These are phyloP conservation scores for Mycena polygramma DNA, from an alignment of 768 basidiomycete species.

Conservation along the genomic window DNA sequence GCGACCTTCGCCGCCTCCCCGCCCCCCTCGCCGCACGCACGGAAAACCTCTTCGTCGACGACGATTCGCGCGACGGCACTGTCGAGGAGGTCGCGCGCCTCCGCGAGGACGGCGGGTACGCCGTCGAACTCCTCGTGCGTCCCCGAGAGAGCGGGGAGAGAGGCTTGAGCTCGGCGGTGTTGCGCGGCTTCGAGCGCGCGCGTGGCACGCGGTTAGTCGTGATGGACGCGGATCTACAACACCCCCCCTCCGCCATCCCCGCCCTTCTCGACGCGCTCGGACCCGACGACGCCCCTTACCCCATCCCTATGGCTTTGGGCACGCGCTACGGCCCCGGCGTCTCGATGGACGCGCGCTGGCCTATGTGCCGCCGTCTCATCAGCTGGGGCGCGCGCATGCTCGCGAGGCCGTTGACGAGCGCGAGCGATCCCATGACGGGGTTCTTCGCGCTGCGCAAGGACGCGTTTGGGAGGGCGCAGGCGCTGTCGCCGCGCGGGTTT, in stretches of 20 bases:
- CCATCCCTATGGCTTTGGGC: slow-evolving; percentile 20
- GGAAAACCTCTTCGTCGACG: slow-evolving; percentile 15
- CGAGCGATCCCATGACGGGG: slow-evolving; percentile 1
- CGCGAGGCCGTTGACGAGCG: too few relatives aligned
- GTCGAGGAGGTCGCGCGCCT: slow-evolving; percentile 15
- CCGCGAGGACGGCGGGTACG: background rate
- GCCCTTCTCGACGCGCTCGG: background rate
- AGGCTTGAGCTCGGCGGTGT: slow-evolving; percentile 1
- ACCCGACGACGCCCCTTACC: background rate
- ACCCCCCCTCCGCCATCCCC: slow-evolving; percentile 14
- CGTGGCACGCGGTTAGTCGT: slow-evolving; percentile 12
- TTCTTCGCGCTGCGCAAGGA: background rate
- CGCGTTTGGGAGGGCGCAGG: too few relatives aligned
- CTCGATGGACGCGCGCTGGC: slow-evolving; percentile 12
- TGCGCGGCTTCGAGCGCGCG: slow-evolving; percentile 22
- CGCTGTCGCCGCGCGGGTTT: too few relatives aligned
- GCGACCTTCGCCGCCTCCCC: background rate
- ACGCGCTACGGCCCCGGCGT: slow-evolving; percentile 26
- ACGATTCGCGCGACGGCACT: slow-evolving; percentile 12
- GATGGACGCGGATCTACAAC: slow-evolving; percentile 24
- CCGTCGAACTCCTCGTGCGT: slow-evolving; percentile 3
- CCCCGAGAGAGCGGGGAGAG: background rate
- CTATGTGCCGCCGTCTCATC: background rate
- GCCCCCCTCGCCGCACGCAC: background rate
- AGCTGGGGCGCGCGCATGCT: slow-evolving; percentile 25